Evolutionary conservation across 1,284 basidiomycete genomes (phyloP), one percentile per base, ranked within the genome.

Genomic region (Apiotrichum akiyoshidainum): DNA sequence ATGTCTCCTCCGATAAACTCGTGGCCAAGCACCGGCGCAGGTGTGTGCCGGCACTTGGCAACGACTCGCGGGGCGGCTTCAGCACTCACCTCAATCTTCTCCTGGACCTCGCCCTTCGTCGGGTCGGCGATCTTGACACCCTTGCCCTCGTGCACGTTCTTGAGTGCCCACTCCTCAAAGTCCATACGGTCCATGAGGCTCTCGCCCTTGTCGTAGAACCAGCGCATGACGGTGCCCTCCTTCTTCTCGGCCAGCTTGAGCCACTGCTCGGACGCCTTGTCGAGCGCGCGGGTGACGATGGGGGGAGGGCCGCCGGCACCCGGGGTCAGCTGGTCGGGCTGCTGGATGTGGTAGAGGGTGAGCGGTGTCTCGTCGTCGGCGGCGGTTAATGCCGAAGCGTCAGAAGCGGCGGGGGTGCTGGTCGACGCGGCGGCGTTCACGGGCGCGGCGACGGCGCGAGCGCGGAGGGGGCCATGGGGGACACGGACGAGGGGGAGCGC

Each of bases 101-200:
- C 54, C 52, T 64, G 49, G 37, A 52, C 44, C 44, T 68, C 58
- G 16, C 65, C 70, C 33, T 65, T 59, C 54, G 71, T 70, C 11
- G 48, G n/a, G 37, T 50, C 37, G 33, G 53, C 64, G 31, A 76
- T 58, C 65, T 67, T 69, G 34, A 73, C 68, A 0, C 74, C 74
- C 49, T 65, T 55, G 16, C 63, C 66, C 54, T 72, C 73, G 21
- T 71, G 67, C 17, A 76, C 57, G 19, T 53, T 60, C 61, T 76
- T 75, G 54, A 77, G 64, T 34, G 67, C 66, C 75, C 75, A 78
- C 59, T 78, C 77, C 58, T 78, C 76, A 58, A 66, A 77, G 51
- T 78, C 75, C 46, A 77, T 76, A 61, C 63, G 65, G 65, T 78
- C 77, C 77, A 78, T 78, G 62, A 78, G 67, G 14, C 68, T 59